A percentile compares a stretch with the other conserved stretches of the same genome.
phyloP scores from a whole-genome alignment of 2,329 filamentous ascomycete genomes.

The Trichoderma simmonsii region DNA sequence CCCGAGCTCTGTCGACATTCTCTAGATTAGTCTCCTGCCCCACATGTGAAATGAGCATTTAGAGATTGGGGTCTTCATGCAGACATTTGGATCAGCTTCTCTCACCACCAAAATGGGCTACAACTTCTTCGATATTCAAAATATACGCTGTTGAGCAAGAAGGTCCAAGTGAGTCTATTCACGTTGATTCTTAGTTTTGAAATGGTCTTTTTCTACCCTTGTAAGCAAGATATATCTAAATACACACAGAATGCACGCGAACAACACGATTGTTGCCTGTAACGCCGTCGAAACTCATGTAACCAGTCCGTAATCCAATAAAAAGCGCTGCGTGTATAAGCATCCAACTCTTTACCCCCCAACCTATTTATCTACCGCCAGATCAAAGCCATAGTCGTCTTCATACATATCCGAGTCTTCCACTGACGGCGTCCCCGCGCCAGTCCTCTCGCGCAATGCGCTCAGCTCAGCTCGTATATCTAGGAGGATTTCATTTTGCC shows the following conservation, averaged over 20 bases:
- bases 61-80: background rate
- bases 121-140: background rate
- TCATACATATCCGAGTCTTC: slow-evolving; percentile 11
- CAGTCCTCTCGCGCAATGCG: slow-evolving; percentile 17
- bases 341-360: background rate
- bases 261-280: background rate
- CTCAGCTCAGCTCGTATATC: slow-evolving; percentile 19
- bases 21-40: background rate
- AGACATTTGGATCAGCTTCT: background rate
- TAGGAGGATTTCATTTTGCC: slow-evolving; percentile 20
- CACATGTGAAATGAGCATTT: background rate
- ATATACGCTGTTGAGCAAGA: background rate
- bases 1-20: background rate
- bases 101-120: background rate
- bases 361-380: background rate
- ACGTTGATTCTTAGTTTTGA: background rate
- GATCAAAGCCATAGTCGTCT: slow-evolving; percentile 12
- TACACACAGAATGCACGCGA: background rate
- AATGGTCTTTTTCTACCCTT: background rate
- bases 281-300: background rate
- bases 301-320: background rate
- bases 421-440: slow-evolving; percentile 10
- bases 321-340: background rate
- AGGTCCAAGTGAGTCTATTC: background rate
- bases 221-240: background rate